Conservation (phyloP, 805 yeast species). For the Saccharomycopsis sp. region DNA sequence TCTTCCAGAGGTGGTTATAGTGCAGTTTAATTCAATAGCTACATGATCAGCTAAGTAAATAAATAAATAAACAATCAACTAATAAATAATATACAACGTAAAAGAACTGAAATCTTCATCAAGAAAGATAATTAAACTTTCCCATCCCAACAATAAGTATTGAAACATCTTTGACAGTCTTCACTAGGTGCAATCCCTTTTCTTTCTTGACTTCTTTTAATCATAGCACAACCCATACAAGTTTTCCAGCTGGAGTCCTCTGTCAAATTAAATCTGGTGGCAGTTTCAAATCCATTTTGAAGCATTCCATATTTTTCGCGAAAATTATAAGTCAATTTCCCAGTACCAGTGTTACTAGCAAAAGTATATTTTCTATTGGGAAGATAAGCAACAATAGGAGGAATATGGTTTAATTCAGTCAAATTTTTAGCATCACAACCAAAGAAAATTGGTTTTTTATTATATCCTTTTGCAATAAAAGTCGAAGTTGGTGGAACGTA, state of each 20-base stretch:
- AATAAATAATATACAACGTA: too few species aligned
- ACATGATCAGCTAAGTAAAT: too few species aligned
- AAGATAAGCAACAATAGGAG: constrained; percentile 60
- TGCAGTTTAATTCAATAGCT: constrained; percentile 51
- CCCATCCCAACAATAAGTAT: constrained; percentile 67
- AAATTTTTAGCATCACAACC: constrained; percentile 67
- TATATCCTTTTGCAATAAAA: constrained; percentile 48
- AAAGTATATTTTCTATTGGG: constrained; percentile 62
- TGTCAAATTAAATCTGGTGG: constrained; percentile 58
- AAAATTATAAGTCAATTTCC: constrained; percentile 47
- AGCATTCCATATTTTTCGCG: constrained; percentile 49
- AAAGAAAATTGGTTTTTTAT: constrained; percentile 68
- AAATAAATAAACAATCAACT: too few species aligned
- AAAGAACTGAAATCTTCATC: too few species aligned
- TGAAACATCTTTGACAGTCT: constrained; percentile 65
- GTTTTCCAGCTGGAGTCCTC: constrained; percentile 56
- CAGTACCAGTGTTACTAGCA: constrained; percentile 63
- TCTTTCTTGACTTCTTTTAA: constrained; percentile 70
- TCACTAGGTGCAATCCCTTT: constrained; percentile 43
- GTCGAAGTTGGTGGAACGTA: constrained; percentile 63
- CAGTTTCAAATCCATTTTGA: constrained; percentile 62
- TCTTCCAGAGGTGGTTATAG: constrained; percentile 71
- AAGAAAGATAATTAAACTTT: neutral
- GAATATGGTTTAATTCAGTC: constrained; percentile 32
- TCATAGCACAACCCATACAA: constrained; percentile 76